phyloP scores from a whole-genome alignment of 1,139 yeast genomes.

The Torulaspora pretoriensis region DNA sequence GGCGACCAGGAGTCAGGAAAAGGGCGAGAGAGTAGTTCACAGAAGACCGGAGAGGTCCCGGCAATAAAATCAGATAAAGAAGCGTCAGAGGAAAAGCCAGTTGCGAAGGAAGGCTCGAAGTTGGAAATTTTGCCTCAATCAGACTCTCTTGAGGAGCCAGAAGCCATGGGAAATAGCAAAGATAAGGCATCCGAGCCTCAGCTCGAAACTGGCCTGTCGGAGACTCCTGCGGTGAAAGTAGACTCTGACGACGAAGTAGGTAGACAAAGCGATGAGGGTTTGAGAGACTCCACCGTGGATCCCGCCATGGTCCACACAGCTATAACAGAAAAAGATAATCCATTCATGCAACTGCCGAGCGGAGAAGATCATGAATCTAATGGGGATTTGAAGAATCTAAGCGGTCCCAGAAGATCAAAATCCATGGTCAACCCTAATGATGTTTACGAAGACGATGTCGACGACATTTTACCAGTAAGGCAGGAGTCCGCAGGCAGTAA shows the following conservation, averaged over 20 bases:
- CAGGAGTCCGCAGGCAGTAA: slow-evolving; percentile 5
- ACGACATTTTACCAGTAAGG: slow-evolving; percentile 17
- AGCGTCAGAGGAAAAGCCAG: no score
- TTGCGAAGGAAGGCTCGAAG: no score
- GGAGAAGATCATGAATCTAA: neutral
- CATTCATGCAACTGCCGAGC: slow-evolving; percentile 22
- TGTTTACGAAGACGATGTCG: slow-evolving; percentile 22
- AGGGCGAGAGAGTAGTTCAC: neutral
- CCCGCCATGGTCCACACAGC: slow-evolving; percentile 27
- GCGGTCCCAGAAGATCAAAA: slow-evolving; percentile 1
- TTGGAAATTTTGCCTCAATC: no score
- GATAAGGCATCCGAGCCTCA: neutral
- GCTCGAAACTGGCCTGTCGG: neutral
- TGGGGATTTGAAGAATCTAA: slow-evolving; percentile 1
- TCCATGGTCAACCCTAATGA: slow-evolving; percentile 25
- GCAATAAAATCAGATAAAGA: no score
- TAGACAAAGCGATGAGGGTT: neutral
- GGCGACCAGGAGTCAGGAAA: no score
- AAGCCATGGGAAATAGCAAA: neutral
- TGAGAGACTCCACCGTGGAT: slow-evolving; percentile 5
- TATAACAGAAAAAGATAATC: slow-evolving; percentile 32
- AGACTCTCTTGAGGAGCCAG: neutral
- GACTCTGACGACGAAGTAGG: neutral
- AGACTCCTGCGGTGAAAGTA: neutral
- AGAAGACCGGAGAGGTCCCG: no score